These are phyloP conservation scores for Uronychia binucleata DNA, from an alignment of 73 alveolate genomes.

Conservation along the genomic window DNA sequence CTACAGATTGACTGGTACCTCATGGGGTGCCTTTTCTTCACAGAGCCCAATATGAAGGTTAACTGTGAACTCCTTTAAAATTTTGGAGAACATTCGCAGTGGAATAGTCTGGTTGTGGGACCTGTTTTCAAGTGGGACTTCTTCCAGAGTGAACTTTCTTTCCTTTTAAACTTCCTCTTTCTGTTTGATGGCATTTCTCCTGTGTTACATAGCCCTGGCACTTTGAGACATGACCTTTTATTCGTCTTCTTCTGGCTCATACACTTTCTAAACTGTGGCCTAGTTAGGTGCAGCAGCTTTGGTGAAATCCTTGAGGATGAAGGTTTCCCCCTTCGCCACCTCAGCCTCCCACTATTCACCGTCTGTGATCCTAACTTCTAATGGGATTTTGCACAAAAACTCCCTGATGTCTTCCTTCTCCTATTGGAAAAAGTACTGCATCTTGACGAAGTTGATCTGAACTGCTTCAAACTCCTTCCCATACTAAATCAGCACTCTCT, in stretches of 20 bases:
- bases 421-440: neutral
- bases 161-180: no score
- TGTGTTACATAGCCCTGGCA: no score
- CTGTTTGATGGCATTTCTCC: no score
- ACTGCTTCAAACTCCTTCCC: neutral
- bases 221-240: no score
- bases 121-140: neutral
- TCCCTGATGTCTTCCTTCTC: neutral
- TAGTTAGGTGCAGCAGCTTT: neutral
- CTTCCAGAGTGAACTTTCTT: no score
- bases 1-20: neutral
- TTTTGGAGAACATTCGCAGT: neutral
- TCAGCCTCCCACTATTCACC: neutral
- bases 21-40: neutral
- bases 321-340: neutral
- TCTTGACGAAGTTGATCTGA: neutral
- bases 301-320: neutral
- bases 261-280: neutral
- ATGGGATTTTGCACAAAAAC: neutral
- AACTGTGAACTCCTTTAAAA: neutral
- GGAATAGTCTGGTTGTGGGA: neutral
- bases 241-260: no score
- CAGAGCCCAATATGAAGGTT: neutral
- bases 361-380: neutral
- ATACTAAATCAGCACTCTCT: neutral